phyloP scores from a whole-genome alignment of 345 rosid species.

The Melaleuca alternifolia region DNA sequence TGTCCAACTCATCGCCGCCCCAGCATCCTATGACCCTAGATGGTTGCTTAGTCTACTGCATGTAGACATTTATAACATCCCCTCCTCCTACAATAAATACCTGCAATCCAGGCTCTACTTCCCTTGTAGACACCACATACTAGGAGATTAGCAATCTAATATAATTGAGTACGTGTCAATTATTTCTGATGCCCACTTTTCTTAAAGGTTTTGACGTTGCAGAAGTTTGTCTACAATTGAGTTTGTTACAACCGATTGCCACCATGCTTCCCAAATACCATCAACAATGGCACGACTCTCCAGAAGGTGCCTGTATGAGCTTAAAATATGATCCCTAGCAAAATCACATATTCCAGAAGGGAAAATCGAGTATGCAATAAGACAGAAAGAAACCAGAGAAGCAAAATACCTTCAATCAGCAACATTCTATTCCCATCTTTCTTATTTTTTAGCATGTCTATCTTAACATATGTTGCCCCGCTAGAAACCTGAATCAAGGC shows the following conservation, averaged over 20 bases:
- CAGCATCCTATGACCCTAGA: not conserved
- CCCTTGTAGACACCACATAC: not conserved
- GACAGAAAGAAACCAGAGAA: not conserved
- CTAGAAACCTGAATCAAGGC: constrained; percentile 38
- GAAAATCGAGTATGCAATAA: not conserved
- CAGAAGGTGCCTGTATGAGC: not conserved
- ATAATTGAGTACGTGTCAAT: not conserved
- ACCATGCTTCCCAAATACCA: not conserved
- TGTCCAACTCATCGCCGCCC: not conserved
- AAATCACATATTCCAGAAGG: not conserved
- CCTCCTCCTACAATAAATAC: not conserved
- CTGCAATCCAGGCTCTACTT: not conserved
- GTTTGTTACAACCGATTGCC: not conserved
- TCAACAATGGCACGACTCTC: not conserved
- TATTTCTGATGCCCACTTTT: not conserved
- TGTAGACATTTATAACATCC: not conserved
- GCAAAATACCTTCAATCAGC: constrained; percentile 58
- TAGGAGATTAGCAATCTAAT: not conserved
- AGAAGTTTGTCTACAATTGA: not conserved
- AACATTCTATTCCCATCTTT: constrained; percentile 62
- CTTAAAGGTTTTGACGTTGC: not conserved
- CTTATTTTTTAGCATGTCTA: constrained; percentile 62
- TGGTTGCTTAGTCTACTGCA: not conserved
- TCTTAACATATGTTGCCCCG: constrained; percentile 71
- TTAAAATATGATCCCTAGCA: not conserved